Base-by-base conservation (phyloP, 768 basidiomycete genomes). In the Mycena maculata region DNA sequence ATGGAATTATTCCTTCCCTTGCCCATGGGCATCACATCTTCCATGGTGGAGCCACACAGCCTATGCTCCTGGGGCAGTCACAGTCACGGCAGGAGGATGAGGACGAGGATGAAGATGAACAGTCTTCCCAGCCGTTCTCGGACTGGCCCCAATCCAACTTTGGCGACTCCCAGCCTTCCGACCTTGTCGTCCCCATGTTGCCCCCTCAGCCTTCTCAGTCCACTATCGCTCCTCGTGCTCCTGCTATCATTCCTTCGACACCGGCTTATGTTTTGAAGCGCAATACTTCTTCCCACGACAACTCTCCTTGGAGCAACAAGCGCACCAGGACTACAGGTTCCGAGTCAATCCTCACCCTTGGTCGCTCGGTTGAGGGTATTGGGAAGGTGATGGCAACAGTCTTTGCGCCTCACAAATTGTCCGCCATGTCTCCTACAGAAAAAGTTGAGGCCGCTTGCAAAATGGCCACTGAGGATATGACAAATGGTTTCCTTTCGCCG, bases 351-450 rank as follows among this genome's bases (percentile, higher is more conserved):
- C 18, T 44, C n/a, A 44, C 42, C 30, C 57, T 58, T 30, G 44
- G 44, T 9, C 42, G 44, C 27, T 58, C 57, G 15, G 57, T 58
- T 12, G 57, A 33, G 8, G 57, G 42, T 30, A 58, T 58, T 22
- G 57, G 41, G 20, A 58, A 30, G 57, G 41, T 47, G 5, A 44
- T 58, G 6, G 57, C 45, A n/a, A 58, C 20, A 4, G 31, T 31
- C 11, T 33, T 58, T 28, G 38, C 42, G 13, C 41, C 39, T 15
- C 45, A 58, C 42, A 18, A 4, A 47, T 58, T 44, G 6, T 58
- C 57, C 9, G 41, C 44, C 8, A 58, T 58, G 42, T 58, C 57
- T 47, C 57, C 57, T 23, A 58, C 57, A 9, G 47, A 58, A n/a
- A 58, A 47, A 23, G 22, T 58, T 18, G 28, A 3, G n/a, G 20